These are phyloP conservation scores for Chalciporus chontae DNA, from an alignment of 768 basidiomycete species.

Conservation along the genomic window DNA sequence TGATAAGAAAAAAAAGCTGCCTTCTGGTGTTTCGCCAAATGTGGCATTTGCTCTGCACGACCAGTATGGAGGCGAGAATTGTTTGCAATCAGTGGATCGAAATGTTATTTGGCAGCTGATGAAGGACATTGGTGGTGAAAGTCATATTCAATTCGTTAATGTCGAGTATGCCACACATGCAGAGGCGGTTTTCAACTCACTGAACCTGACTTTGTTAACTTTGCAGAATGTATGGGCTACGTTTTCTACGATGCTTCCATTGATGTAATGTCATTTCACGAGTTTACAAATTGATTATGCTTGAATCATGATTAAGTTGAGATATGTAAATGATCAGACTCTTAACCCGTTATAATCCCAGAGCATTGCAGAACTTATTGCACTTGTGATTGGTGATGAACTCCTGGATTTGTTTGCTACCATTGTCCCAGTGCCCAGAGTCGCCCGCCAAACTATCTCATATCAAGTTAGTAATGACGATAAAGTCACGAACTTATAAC, in stretches of 20 bases:
- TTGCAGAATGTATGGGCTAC: slow-evolving; percentile 21
- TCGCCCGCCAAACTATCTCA: neutral
- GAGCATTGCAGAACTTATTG: slow-evolving; percentile 2
- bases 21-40: slow-evolving; percentile 24
- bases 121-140: slow-evolving; percentile 22
- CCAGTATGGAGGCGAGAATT: slow-evolving; percentile 16
- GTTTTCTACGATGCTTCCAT: slow-evolving; percentile 17
- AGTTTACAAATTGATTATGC: too few relatives aligned
- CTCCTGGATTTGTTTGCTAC: neutral
- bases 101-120: slow-evolving; percentile 18
- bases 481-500: neutral
- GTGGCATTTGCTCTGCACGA: slow-evolving; percentile 14
- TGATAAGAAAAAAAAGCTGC: slow-evolving; percentile 19
- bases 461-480: neutral
- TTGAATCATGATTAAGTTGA: too few relatives aligned
- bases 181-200: slow-evolving; percentile 2
- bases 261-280: slow-evolving; percentile 6
- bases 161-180: slow-evolving; percentile 15
- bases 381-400: neutral
- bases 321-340: neutral
- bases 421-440: slow-evolving; percentile 1
- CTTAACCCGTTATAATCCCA: neutral
- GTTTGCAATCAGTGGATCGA: slow-evolving; percentile 19
- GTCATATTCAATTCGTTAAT: slow-evolving; percentile 18
- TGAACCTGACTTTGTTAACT: slow-evolving; percentile 9